Conservation (phyloP, 2,329 filamentous ascomycete species). For the Xylariaceae sp. region DNA sequence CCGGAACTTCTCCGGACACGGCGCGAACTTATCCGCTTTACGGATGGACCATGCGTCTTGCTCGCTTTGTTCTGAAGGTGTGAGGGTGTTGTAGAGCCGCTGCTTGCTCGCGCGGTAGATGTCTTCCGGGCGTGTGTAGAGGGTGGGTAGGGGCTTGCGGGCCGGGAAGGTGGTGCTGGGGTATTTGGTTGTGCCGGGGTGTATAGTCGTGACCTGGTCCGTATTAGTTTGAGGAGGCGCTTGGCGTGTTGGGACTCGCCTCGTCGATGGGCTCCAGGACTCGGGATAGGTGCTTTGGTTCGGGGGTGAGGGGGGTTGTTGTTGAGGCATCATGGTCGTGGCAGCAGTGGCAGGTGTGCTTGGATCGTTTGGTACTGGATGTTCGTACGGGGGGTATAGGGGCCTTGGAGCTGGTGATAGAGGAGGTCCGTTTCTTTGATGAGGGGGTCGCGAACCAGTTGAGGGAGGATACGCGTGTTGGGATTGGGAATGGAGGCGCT, state of each 20-base stretch:
- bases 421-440: neutral
- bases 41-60: conserved; percentile 19
- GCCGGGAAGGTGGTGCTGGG: neutral
- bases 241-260: neutral
- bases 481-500: too few species aligned
- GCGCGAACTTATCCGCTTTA: conserved; percentile 17
- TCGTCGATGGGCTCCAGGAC: neutral
- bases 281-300: neutral
- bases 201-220: neutral
- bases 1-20: conserved; percentile 13
- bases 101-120: conserved; percentile 4
- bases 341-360: neutral
- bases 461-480: too few species aligned
- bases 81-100: too few species aligned
- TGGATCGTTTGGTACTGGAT: neutral
- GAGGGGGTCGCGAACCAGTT: neutral
- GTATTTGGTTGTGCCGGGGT: neutral
- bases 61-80: conserved; percentile 3
- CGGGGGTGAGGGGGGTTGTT: neutral
- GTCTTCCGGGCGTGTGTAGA: conserved; percentile 13
- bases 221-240: neutral
- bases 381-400: neutral
- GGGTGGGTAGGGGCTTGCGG: neutral
- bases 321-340: neutral
- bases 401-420: neutral